Conservation (phyloP, 2,329 filamentous ascomycete species). For the Sclerotiophoma versabilis region DNA sequence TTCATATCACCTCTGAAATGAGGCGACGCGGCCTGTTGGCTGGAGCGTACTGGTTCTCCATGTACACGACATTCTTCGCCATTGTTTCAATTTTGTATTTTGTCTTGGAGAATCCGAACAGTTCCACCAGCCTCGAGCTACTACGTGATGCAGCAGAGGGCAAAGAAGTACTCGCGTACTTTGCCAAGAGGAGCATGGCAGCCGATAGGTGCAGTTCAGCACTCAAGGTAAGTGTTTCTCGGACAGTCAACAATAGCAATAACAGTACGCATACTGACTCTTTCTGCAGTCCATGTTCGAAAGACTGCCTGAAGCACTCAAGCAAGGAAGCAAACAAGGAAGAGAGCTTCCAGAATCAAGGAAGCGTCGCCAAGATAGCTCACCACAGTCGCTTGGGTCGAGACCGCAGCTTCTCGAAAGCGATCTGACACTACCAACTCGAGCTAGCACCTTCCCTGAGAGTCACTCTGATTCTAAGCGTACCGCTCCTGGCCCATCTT, state of each 20-base stretch:
- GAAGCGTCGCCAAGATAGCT: constrained; percentile 50
- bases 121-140: constrained; percentile 76
- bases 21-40: constrained; percentile 76
- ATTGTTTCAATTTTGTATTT: constrained; percentile 82
- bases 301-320: constrained; percentile 76
- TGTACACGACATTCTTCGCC: constrained; percentile 84
- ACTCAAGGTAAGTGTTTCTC: constrained; percentile 67
- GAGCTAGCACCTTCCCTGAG: constrained; percentile 49
- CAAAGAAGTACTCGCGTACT: constrained; percentile 77
- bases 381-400: constrained; percentile 39
- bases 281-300: constrained; percentile 75
- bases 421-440: constrained; percentile 30
- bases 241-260: not conserved
- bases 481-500: constrained; percentile 31
- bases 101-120: constrained; percentile 80
- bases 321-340: constrained; percentile 55
- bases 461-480: constrained; percentile 39
- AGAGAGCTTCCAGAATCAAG: constrained; percentile 39
- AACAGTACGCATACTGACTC: constrained; percentile 17
- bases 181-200: constrained; percentile 85
- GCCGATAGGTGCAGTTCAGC: constrained; percentile 84
- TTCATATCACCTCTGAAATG: constrained; percentile 81
- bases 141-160: constrained; percentile 85
- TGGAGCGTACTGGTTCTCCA: constrained; percentile 85
- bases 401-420: constrained; percentile 36